Percentiles rank a stretch among this genome's conserved stretches.
Conservation (phyloP, 2,329 filamentous ascomycete species). For the Raffaelea ambrosiae region DNA sequence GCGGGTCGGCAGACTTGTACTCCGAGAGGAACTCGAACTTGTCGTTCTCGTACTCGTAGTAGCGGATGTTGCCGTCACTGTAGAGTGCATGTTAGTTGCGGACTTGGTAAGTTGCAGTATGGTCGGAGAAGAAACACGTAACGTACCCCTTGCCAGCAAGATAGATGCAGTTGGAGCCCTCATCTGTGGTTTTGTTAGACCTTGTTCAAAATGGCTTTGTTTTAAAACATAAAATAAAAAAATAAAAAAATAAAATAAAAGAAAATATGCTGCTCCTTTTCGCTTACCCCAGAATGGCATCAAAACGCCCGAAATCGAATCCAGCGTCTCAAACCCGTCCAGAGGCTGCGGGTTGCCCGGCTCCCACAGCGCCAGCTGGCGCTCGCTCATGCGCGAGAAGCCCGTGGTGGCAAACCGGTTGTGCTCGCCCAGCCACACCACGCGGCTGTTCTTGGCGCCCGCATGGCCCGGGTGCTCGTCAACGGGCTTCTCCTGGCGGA, state of each 20-base stretch:
- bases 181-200: conserved; percentile 44
- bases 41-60: conserved; percentile 97
- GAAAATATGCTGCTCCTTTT: conserved; percentile 5
- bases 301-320: conserved; percentile 94
- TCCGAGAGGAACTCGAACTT: conserved; percentile 97
- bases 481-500: conserved; percentile 79
- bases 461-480: conserved; percentile 80
- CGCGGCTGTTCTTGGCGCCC: conserved; percentile 94
- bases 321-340: conserved; percentile 80
- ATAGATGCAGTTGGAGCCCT: conserved; percentile 90
- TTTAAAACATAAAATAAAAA: background rate
- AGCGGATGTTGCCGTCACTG: conserved; percentile 96
- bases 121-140: no score
- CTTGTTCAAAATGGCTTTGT: no score
- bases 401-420: conserved; percentile 94
- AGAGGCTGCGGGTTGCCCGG: conserved; percentile 77
- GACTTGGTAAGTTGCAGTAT: conserved; percentile 11
- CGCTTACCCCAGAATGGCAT: conserved; percentile 97
- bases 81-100: no score
- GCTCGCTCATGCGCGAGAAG: conserved; percentile 97
- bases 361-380: conserved; percentile 94
- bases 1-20: conserved; percentile 93
- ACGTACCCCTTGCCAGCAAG: conserved; percentile 94
- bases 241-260: background rate
- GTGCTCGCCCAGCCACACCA: conserved; percentile 95